phyloP scores from a whole-genome alignment of 192 early-diverging fungal species.

The Backusella australiensis region DNA sequence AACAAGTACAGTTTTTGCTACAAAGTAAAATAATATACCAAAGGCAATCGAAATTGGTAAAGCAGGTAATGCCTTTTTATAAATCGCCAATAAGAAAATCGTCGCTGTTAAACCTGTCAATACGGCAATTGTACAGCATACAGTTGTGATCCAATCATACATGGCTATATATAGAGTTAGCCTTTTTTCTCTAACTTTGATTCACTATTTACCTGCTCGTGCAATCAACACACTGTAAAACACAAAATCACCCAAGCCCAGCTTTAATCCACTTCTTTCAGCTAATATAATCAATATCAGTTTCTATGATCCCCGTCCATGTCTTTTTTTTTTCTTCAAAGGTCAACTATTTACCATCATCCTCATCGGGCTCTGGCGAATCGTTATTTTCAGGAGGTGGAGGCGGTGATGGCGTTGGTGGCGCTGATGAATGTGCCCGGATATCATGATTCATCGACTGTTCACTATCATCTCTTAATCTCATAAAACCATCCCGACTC shows the following conservation, averaged over 20 bases:
- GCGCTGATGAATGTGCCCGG: not conserved
- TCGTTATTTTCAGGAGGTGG: not conserved
- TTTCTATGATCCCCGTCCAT: not conserved
- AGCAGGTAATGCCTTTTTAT: slow-evolving; percentile 81
- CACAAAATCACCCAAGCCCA: slow-evolving; percentile 91
- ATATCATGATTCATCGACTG: not conserved
- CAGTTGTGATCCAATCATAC: slow-evolving; percentile 82
- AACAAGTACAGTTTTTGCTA: slow-evolving; percentile 46
- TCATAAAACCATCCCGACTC: slow-evolving; percentile 20
- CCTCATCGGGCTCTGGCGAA: slow-evolving; percentile 35
- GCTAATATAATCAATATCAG: slow-evolving; percentile 18
- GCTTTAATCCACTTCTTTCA: slow-evolving; percentile 69
- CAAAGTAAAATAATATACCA: slow-evolving; percentile 82
- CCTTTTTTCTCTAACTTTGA: not conserved
- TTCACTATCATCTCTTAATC: slow-evolving; percentile 17
- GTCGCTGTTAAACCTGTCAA: slow-evolving; percentile 86
- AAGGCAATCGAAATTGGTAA: slow-evolving; percentile 86
- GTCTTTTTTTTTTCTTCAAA: too few relatives aligned
- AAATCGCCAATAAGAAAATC: slow-evolving; percentile 81
- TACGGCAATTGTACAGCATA: slow-evolving; percentile 72
- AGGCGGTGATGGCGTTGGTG: not conserved
- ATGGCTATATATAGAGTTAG: slow-evolving; percentile 43
- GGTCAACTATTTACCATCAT: slow-evolving; percentile 37
- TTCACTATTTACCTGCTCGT: slow-evolving; percentile 56
- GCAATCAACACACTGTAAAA: slow-evolving; percentile 84